Base-by-base conservation (phyloP, 2,329 filamentous ascomycete species). In the Beauveria australis region DNA sequence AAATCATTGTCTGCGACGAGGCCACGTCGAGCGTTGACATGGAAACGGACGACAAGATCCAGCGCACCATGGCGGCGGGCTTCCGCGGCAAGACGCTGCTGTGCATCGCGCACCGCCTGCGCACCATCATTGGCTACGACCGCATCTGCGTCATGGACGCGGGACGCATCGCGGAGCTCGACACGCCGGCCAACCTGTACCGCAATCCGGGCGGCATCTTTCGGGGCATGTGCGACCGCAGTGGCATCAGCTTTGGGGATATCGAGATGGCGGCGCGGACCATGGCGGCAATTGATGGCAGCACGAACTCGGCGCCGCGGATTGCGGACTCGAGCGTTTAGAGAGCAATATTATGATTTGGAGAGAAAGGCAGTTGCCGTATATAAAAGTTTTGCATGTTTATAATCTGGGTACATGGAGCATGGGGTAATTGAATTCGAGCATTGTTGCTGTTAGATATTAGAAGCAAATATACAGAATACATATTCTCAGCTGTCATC, bases 1-100 rank as follows among this genome's bases (percentile, higher is more conserved):
- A 89, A 67, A 97, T 97, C 74, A 97, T 97, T 67, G 88, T 99
- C 54, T 97, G 93, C 74, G 94, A 99, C 77, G 94, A 99, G 74
- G 94, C 94, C 1, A 99, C 94, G 0, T 91, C 88, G 1, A 89
- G 85, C 0, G 92, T 97, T 8, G 93, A 97, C 73, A 94, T 97
- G 79, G 93, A 97, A 71, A 97, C 93, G 3, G 94, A 99, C 71
- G 88, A 91, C 74, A 95, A 94, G 81, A 96, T 97, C 71, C 93
- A 97, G 74, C 79, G 80, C 60, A 96, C 92, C 3, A 97, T 97
- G 74, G 88, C 90, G 0, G 81, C 83, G 1, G 92, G 87, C 0
- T 97, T 97, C 79, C 81, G 83, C 59, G 92, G 92, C 62, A 91
- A 89, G 78, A 97, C 93, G 2, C 76, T 97, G 52, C 78, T 97